Evolutionary conservation across 2,329 filamentous ascomycete genomes (phyloP).

Genomic region (Dendryphion nanum): DNA sequence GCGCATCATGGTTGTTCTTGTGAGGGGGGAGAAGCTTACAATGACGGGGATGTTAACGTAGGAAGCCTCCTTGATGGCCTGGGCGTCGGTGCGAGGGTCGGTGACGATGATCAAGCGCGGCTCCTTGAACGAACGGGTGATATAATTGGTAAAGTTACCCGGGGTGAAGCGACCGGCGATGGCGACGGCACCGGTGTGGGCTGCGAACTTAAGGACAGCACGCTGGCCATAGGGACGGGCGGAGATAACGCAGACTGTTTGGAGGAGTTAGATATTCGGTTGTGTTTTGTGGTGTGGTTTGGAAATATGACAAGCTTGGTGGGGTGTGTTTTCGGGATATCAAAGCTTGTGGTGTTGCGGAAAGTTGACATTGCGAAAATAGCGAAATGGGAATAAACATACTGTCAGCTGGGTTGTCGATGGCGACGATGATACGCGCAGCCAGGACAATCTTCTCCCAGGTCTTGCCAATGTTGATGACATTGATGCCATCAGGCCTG

Average conservation of each 20-base stretch:
- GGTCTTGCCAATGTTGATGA: slow-evolving; percentile 99
- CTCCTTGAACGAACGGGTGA: slow-evolving; percentile 99
- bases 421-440: slow-evolving; percentile 95
- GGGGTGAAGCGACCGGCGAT: slow-evolving; percentile 99
- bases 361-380: background rate
- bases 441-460: slow-evolving; percentile 99
- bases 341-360: background rate
- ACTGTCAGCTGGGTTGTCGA: slow-evolving; percentile 99
- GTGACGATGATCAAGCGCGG: slow-evolving; percentile 99
- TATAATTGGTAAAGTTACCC: slow-evolving; percentile 99
- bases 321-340: too few relatives aligned
- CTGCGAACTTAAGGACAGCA: slow-evolving; percentile 98
- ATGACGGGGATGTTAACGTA: slow-evolving; percentile 99
- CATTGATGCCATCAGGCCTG: slow-evolving; percentile 95
- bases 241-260: slow-evolving; percentile 75
- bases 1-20: background rate
- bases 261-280: background rate
- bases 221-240: slow-evolving; percentile 99
- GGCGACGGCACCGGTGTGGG: slow-evolving; percentile 95
- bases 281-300: background rate
- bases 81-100: slow-evolving; percentile 98
- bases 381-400: slow-evolving; percentile 39
- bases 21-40: slow-evolving; percentile 21
- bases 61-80: slow-evolving; percentile 99
- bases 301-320: too few relatives aligned